These are phyloP conservation scores for Annona cherimola DNA, from an alignment of 164 flowering plant species.

Conservation along the genomic window DNA sequence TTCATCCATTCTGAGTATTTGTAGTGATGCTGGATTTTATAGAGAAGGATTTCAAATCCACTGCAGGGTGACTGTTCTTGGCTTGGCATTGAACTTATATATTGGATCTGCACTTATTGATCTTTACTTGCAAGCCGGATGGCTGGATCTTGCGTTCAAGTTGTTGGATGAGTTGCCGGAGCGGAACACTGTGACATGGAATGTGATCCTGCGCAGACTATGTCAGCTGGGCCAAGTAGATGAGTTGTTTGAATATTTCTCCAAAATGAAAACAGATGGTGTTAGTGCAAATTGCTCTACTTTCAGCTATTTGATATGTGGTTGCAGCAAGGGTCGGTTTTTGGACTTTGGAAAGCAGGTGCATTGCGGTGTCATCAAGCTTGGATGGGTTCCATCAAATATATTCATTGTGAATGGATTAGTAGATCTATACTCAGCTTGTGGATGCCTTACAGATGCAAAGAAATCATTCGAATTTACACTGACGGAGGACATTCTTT, in stretches of 20 bases:
- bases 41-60: conserved; percentile 54
- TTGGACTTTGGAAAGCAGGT: conserved; percentile 50
- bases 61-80: conserved; percentile 45
- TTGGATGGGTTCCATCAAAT: conserved; percentile 39
- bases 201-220: conserved; percentile 50
- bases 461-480: conserved; percentile 40
- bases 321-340: conserved; percentile 35
- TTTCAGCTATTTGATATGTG: conserved; percentile 53
- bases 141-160: conserved; percentile 25
- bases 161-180: conserved; percentile 48
- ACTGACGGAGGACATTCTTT: conserved; percentile 44
- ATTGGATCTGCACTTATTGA: conserved; percentile 49
- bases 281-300: conserved; percentile 50
- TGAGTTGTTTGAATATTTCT: conserved; percentile 28
- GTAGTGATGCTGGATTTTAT: conserved; percentile 31
- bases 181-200: conserved; percentile 53
- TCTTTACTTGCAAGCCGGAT: conserved; percentile 47
- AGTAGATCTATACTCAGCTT: conserved; percentile 69
- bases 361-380: conserved; percentile 51
- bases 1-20: conserved; percentile 49
- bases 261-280: conserved; percentile 33
- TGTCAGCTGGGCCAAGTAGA: conserved; percentile 35
- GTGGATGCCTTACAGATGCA: conserved; percentile 43
- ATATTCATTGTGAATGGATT: conserved; percentile 61
- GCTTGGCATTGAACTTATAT: conserved; percentile 44